Conservation (phyloP, 2,329 filamentous ascomycete genomes). For the Cercospora zeae-maydis region DNA sequence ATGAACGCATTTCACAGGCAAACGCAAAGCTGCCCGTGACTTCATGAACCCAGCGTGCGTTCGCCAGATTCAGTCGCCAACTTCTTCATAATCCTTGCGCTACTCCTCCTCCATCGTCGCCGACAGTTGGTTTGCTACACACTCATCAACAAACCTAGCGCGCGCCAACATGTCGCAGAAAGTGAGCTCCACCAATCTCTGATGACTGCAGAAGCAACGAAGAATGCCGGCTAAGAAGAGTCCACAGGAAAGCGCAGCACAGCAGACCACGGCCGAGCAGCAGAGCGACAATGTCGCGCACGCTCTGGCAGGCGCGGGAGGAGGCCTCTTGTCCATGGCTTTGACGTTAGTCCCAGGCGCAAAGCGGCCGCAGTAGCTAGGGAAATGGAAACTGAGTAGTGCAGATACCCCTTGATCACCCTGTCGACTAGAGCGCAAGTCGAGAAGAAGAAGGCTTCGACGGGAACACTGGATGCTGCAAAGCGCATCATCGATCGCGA, state of each 20-base stretch:
- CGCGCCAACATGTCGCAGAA: constrained; percentile 16
- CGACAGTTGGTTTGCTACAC: background rate
- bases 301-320: constrained; percentile 86
- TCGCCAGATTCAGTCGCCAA: constrained; percentile 2
- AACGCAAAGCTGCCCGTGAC: background rate
- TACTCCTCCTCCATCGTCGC: constrained; percentile 12
- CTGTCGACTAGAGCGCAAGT: constrained; percentile 96
- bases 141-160: background rate
- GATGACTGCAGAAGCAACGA: background rate
- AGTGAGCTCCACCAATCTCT: constrained; percentile 8
- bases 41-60: constrained; percentile 9
- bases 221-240: constrained; percentile 12
- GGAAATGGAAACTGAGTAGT: constrained; percentile 44
- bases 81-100: constrained; percentile 4
- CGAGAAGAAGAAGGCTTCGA: constrained; percentile 88
- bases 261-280: constrained; percentile 62
- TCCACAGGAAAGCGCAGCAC: constrained; percentile 15
- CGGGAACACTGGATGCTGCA: constrained; percentile 77
- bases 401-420: constrained; percentile 90
- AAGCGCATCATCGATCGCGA: constrained; percentile 86
- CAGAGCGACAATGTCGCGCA: constrained; percentile 97
- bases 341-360: constrained; percentile 63
- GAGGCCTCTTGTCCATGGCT: constrained; percentile 91
- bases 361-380: background rate
- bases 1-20: constrained; percentile 11